phyloP scores from a whole-genome alignment of 2,329 filamentous ascomycete genomes.

The Thelonectria rubi region DNA sequence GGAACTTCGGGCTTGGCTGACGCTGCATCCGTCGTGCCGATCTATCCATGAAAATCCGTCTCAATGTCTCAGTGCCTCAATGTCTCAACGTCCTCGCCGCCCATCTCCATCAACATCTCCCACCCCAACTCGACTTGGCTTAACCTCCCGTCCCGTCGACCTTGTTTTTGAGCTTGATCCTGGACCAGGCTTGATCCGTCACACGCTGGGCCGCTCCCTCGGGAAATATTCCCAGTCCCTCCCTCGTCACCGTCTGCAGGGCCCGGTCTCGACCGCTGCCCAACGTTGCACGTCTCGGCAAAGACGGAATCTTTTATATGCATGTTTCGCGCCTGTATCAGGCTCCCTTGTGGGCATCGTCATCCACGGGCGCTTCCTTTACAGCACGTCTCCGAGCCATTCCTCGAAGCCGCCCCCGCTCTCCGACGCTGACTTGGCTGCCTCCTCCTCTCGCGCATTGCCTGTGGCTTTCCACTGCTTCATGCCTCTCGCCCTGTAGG shows the following conservation, averaged over 20 bases:
- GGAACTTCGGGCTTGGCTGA: background rate
- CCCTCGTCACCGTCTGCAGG: background rate
- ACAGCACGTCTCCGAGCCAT: slow-evolving; percentile 37
- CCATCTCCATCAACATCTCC: too few relatives aligned
- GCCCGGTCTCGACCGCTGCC: background rate
- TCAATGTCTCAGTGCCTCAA: background rate
- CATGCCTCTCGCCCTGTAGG: slow-evolving; percentile 43
- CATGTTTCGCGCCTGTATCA: background rate
- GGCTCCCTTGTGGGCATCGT: background rate
- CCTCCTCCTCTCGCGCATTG: slow-evolving; percentile 25
- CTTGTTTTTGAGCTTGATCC: background rate
- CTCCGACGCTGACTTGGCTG: slow-evolving; percentile 11
- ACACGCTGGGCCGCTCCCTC: too few relatives aligned
- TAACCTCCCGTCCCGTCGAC: too few relatives aligned
- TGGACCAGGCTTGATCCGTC: background rate
- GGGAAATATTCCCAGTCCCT: background rate
- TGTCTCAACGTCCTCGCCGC: too few relatives aligned
- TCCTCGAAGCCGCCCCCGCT: slow-evolving; percentile 42
- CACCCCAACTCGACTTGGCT: too few relatives aligned
- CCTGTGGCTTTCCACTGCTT: slow-evolving; percentile 33
- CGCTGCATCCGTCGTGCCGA: background rate
- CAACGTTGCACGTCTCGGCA: background rate
- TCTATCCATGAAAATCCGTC: background rate
- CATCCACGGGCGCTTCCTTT: slow-evolving; percentile 18
- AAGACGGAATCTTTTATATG: background rate